Evolutionary conservation across 176 grass and related monocot genomes (phyloP).

Genomic region (Elymus sibiricus): DNA sequence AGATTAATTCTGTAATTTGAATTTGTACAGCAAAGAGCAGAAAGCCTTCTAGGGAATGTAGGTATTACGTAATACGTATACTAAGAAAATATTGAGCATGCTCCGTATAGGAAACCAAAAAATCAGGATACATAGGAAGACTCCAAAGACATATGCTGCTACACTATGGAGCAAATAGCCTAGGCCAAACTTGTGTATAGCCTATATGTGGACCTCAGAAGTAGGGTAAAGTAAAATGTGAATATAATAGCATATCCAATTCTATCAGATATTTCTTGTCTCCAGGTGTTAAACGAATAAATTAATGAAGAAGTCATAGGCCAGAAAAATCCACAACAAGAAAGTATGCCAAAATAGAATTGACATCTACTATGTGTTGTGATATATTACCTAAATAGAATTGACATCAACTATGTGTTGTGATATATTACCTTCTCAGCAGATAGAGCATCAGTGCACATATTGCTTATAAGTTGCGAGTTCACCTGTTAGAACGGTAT

Average conservation of each 20-base stretch:
- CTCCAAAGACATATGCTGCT: neutral
- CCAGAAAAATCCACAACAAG: neutral
- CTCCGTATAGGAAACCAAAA: neutral
- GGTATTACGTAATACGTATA: neutral
- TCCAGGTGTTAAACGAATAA: neutral
- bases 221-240: neutral
- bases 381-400: conserved; percentile 25
- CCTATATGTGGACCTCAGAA: neutral
- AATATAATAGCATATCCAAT: neutral
- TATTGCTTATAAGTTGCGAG: conserved; percentile 96
- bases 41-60: neutral
- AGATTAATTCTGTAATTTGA: conserved; percentile 3
- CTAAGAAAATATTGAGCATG: neutral
- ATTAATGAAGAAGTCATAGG: neutral
- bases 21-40: neutral
- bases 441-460: conserved; percentile 95
- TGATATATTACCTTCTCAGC: conserved; percentile 86
- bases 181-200: conserved; percentile 8
- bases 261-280: neutral
- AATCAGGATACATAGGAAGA: neutral
- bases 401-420: neutral
- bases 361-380: neutral
- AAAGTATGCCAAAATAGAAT: conserved; percentile 4
- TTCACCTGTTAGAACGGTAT: conserved; percentile 70
- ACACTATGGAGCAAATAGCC: neutral